These are phyloP conservation scores for Aspergillus cristatus DNA, from an alignment of 495 filamentous ascomycete genomes.

Conservation along the genomic window DNA sequence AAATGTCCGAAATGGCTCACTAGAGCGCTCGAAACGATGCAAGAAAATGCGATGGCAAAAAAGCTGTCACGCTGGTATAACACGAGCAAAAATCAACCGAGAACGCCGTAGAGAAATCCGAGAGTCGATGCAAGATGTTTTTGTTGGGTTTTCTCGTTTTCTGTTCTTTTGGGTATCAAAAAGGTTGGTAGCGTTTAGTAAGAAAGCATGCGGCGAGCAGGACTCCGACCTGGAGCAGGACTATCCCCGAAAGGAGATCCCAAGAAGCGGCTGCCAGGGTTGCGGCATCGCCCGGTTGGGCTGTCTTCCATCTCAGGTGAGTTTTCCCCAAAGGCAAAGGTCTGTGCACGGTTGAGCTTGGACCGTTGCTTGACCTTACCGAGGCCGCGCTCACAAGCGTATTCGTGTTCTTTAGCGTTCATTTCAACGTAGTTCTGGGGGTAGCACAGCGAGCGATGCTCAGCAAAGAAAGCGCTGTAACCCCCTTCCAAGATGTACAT, in stretches of 20 bases:
- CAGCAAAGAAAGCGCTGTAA: slow-evolving; percentile 82
- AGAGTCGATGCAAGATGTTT: slow-evolving; percentile 2
- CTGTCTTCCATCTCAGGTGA: slow-evolving; percentile 64
- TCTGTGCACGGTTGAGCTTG: slow-evolving; percentile 81
- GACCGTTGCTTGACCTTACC: slow-evolving; percentile 75
- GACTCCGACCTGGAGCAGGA: slow-evolving; percentile 44
- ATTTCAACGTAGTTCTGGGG: slow-evolving; percentile 96
- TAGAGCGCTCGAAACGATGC: neutral
- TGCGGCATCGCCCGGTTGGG: slow-evolving; percentile 57
- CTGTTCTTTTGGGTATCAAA: neutral
- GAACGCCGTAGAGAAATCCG: slow-evolving; percentile 8
- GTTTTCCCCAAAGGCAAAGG: slow-evolving; percentile 81
- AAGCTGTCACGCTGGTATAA: slow-evolving; percentile 17
- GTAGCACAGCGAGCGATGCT: slow-evolving; percentile 69
- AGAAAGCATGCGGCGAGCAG: slow-evolving; percentile 63
- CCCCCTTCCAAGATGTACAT: slow-evolving; percentile 95
- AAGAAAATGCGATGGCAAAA: slow-evolving; percentile 4
- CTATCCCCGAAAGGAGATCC: slow-evolving; percentile 46
- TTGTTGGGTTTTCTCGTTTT: no score
- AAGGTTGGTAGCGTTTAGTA: slow-evolving; percentile 36
- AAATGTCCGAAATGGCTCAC: neutral
- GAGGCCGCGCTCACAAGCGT: slow-evolving; percentile 88
- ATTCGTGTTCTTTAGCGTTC: slow-evolving; percentile 78
- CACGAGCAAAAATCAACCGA: slow-evolving; percentile 13
- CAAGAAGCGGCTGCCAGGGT: slow-evolving; percentile 25